Conservation (phyloP, 257 asterid genomes). For the Cruciata laevipes region DNA sequence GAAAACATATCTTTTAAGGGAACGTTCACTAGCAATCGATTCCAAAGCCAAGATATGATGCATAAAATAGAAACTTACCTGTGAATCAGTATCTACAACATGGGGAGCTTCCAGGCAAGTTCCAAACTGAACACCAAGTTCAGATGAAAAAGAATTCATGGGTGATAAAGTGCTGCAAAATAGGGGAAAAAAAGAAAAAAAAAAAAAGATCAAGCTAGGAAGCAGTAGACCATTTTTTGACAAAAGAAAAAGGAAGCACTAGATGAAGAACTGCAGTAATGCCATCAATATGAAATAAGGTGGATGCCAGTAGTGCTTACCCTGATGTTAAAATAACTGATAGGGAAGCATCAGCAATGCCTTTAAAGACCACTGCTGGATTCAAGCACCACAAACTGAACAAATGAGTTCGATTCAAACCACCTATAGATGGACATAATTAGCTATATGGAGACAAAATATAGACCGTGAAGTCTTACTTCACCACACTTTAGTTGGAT, state of each 20-base stretch:
- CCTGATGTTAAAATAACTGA: conserved; percentile 97
- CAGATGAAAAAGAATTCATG: conserved; percentile 80
- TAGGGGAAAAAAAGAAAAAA: no score
- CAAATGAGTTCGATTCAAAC: conserved; percentile 36
- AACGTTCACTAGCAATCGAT: conserved; percentile 6
- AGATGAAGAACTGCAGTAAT: neutral
- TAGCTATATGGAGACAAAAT: neutral
- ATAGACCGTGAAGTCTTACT: neutral
- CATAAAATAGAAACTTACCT: conserved; percentile 34
- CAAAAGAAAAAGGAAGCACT: no score
- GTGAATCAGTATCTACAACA: conserved; percentile 79
- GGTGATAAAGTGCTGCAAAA: conserved; percentile 89
- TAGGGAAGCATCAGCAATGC: conserved; percentile 66
- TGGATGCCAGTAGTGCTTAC: conserved; percentile 37
- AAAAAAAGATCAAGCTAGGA: conserved; percentile 8
- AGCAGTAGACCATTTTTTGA: neutral
- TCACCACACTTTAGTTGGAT: neutral
- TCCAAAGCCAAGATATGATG: conserved; percentile 12
- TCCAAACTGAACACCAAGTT: conserved; percentile 89
- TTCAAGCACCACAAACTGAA: conserved; percentile 91
- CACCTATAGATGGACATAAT: conserved; percentile 30
- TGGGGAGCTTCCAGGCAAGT: conserved; percentile 95
- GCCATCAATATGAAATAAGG: conserved; percentile 6
- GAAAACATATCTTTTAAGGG: conserved; percentile 19
- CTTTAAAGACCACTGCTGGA: conserved; percentile 88